Evolutionary conservation across 495 filamentous ascomycete species (phyloP).

Genomic region (Peziza echinospora): DNA sequence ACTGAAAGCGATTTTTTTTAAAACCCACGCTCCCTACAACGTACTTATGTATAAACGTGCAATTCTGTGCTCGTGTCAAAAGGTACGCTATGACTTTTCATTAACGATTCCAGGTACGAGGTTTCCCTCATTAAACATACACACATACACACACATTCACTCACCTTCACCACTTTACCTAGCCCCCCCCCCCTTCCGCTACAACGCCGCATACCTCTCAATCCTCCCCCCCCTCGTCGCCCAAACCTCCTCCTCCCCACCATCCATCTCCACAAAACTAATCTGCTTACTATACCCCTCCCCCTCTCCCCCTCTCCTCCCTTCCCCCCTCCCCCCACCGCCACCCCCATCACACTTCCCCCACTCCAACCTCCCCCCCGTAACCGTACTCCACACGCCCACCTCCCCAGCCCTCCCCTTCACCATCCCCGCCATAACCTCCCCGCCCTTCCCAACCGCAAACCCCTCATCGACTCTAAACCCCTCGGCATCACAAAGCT

Average conservation of each 20-base stretch:
- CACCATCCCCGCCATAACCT: constrained; percentile 6
- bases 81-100: no score
- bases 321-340: not conserved
- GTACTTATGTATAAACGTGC: no score
- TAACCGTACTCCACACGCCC: constrained; percentile 7
- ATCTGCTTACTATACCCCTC: not conserved
- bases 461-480: constrained; percentile 10
- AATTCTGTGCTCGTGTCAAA: no score
- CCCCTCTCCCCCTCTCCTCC: not conserved
- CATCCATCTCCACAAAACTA: not conserved
- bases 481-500: constrained; percentile 2
- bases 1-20: no score
- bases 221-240: not conserved
- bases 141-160: no score
- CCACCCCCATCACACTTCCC: constrained; percentile 5
- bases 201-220: not conserved
- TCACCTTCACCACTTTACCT: no score
- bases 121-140: no score
- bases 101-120: no score
- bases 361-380: constrained; percentile 6
- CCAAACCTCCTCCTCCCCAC: not conserved
- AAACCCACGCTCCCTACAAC: no score
- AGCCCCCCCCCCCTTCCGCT: not conserved
- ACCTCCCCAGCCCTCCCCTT: constrained; percentile 9
- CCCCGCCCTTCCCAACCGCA: constrained; percentile 7